Evolutionary conservation across 225 moss, liverwort and hornwort species (phyloP).

Genomic region (Antitrichia curtipendula): DNA sequence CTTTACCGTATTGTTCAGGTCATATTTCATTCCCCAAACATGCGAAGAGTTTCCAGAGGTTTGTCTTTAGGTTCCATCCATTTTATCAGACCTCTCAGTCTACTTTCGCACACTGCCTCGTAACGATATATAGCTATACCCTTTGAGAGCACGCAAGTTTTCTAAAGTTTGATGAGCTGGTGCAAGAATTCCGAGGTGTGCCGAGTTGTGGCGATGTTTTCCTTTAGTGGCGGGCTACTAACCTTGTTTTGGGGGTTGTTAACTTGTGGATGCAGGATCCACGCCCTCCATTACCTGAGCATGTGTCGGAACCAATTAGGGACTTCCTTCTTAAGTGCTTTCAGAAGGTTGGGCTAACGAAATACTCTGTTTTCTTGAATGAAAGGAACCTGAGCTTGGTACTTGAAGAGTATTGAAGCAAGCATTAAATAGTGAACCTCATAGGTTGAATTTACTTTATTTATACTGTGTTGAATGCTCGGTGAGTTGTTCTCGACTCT

Average conservation of each 20-base stretch:
- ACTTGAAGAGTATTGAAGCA: background rate
- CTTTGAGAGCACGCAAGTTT: background rate
- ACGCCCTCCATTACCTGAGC: constrained; percentile 90
- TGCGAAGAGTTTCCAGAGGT: background rate
- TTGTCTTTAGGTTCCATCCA: constrained; percentile 1
- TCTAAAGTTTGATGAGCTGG: background rate
- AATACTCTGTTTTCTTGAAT: background rate
- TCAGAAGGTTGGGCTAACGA: constrained; percentile 52
- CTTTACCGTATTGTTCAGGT: constrained; percentile 96
- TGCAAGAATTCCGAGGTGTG: background rate
- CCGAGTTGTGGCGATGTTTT: background rate
- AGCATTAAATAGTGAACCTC: background rate
- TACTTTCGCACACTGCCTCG: background rate
- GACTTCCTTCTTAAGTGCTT: constrained; percentile 93
- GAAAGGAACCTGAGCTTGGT: background rate
- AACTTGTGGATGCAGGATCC: constrained; percentile 55
- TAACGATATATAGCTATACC: background rate
- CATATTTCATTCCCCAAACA: constrained; percentile 4
- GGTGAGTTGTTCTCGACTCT: background rate
- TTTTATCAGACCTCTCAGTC: background rate
- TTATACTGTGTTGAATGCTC: background rate
- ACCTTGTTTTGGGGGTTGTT: background rate
- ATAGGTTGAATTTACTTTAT: background rate
- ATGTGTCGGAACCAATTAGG: constrained; percentile 68
- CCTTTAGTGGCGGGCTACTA: background rate